Evolutionary conservation across 2,329 filamentous ascomycete genomes (phyloP), one percentile per base, ranked within the genome.

Genomic region (Lomentospora prolificans): DNA sequence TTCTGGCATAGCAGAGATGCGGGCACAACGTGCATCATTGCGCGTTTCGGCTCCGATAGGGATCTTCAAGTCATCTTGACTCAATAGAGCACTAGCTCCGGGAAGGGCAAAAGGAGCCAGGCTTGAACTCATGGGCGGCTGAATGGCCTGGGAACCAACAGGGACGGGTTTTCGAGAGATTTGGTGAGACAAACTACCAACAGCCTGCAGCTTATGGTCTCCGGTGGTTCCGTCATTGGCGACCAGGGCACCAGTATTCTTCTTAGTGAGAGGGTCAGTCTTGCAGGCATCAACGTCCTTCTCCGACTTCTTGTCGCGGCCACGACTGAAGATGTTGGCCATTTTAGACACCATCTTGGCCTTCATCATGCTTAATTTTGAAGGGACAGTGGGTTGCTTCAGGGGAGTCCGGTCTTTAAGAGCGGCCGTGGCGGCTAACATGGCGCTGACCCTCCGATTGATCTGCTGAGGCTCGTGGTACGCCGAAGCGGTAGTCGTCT

Each of bases 391-490:
- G 3, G 54, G 60, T 22, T 56, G 53, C 25, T 51, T 36, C 4
- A 54, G 50, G 2, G 57, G 58, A 5, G 59, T 55, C n/a, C 60
- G 55, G 25, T 68, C 64, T 56, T 71, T 72, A 3, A 71, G 59
- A 10, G 64, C 62, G 27, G 69, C 58, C 3, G 64, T 69, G 5
- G 69, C 68, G 8, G 70, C 67, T 22, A 73, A 59, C 69, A 72
- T 73, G 12, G 66, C 65, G 3, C 56, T 55, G 9, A 70, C 58
- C 57, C 72, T 72, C 22, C 65, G 57, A 25, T 65, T 64, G 28
- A 72, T 64, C 25, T 66, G 62, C 3, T 65, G 61, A 12, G 64
- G 56, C 19, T 57, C 58, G 8, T 48, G 22, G 44, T 48, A 48
- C 6, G 44, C 44, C 44, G 22, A 48, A 25, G 44, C 3, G 5